These are phyloP conservation scores for Lagenidium sp. DNA, from an alignment of 352 stramenopile species.

Conservation along the genomic window DNA sequence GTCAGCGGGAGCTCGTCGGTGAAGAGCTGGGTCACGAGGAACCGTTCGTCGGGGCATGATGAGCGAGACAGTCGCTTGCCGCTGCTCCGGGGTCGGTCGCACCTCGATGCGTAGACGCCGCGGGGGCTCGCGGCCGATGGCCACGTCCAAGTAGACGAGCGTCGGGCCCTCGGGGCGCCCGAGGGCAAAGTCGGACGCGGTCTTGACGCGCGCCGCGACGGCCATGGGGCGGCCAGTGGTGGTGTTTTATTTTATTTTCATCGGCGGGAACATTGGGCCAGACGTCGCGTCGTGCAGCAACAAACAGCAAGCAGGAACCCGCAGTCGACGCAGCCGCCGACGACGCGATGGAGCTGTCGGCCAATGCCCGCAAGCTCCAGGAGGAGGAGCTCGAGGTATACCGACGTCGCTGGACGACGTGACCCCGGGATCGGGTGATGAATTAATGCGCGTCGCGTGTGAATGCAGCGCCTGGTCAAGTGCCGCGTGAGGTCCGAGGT, in stretches of 20 bases:
- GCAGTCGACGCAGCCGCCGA: too few relatives aligned
- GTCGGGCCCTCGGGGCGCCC: conserved; percentile 22
- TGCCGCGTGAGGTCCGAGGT: conserved; percentile 67
- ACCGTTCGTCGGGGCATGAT: background rate
- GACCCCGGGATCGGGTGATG: too few relatives aligned
- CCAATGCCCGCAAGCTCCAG: conserved; percentile 42
- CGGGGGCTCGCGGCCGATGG: conserved; percentile 33
- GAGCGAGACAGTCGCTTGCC: too few relatives aligned
- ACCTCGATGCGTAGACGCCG: conserved; percentile 65
- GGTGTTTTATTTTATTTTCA: too few relatives aligned
- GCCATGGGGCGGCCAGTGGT: too few relatives aligned
- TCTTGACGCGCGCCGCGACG: conserved; percentile 30
- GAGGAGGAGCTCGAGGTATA: conserved; percentile 51
- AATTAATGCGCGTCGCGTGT: too few relatives aligned
- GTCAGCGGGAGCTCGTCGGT: conserved; percentile 61
- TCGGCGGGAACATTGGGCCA: too few relatives aligned
- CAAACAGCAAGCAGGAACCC: too few relatives aligned
- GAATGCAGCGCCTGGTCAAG: conserved; percentile 63
- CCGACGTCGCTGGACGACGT: too few relatives aligned
- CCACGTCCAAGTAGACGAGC: conserved; percentile 59
- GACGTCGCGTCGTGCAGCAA: too few relatives aligned
- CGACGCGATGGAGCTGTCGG: conserved; percentile 28
- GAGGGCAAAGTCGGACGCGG: conserved; percentile 33
- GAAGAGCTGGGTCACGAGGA: conserved; percentile 33
- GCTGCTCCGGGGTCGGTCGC: too few relatives aligned